Evolutionary conservation across 1,284 basidiomycete genomes (phyloP).

Genomic region (Melampsora larici-populina): DNA sequence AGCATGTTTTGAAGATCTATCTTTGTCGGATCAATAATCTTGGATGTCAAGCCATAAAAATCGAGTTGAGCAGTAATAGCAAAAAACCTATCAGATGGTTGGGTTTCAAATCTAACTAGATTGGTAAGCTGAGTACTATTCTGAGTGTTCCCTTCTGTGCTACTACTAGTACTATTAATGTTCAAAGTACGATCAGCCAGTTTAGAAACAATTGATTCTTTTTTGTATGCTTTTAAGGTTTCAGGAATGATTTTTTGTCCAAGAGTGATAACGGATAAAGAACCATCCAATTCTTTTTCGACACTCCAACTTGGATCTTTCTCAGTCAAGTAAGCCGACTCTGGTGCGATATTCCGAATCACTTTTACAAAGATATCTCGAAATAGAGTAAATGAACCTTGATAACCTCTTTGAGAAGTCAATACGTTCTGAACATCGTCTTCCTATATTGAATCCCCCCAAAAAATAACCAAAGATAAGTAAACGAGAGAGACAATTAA

Average conservation of each 20-base stretch:
- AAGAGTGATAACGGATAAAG: slow-evolving; percentile 46
- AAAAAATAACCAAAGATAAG: no score
- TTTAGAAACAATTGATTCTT: slow-evolving; percentile 43
- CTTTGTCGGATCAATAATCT: background rate
- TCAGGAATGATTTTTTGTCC: slow-evolving; percentile 48
- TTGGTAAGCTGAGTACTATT: background rate
- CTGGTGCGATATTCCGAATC: slow-evolving; percentile 44
- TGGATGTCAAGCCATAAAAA: slow-evolving; percentile 7
- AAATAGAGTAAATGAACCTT: slow-evolving; percentile 48
- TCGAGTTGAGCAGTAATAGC: slow-evolving; percentile 45
- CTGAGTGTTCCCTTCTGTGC: background rate
- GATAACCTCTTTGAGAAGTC: slow-evolving; percentile 45
- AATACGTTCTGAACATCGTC: slow-evolving; percentile 38
- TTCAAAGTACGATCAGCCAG: slow-evolving; percentile 1
- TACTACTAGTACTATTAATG: no score
- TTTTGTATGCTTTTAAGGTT: slow-evolving; percentile 45
- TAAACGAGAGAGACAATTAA: background rate
- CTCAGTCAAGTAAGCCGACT: slow-evolving; percentile 33
- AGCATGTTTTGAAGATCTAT: background rate
- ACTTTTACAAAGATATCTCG: slow-evolving; percentile 47
- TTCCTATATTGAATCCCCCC: no score
- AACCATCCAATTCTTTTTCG: slow-evolving; percentile 44
- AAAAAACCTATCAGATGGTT: slow-evolving; percentile 46
- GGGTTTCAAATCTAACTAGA: slow-evolving; percentile 43
- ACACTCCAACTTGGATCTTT: slow-evolving; percentile 44